phyloP scores from a whole-genome alignment of 352 stramenopile genomes.

The Globisporangium acanthophoron region DNA sequence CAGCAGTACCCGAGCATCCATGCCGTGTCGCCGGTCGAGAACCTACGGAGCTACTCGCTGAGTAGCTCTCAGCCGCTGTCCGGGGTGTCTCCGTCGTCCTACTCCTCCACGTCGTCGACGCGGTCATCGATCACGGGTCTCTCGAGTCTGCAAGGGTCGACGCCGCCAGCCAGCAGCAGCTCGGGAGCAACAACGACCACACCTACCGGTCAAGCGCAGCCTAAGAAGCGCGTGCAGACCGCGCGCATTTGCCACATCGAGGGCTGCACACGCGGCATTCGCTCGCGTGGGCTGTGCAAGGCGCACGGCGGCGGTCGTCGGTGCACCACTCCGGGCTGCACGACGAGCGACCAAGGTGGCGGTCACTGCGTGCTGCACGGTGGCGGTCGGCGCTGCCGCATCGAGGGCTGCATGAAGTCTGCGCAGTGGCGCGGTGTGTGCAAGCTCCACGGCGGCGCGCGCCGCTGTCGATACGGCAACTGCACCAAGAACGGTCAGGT shows the following conservation, averaged over 20 bases:
- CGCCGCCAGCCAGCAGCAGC: conserved; percentile 1
- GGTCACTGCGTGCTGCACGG: conserved; percentile 83
- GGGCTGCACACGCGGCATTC: conserved; percentile 72
- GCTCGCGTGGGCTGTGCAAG: conserved; percentile 53
- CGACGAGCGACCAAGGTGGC: conserved; percentile 80
- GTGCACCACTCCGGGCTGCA: conserved; percentile 73
- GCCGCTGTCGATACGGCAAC: conserved; percentile 65
- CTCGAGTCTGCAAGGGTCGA: conserved; percentile 8
- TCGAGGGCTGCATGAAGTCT: conserved; percentile 77
- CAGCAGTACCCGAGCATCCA: conserved; percentile 6
- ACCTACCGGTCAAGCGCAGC: background rate
- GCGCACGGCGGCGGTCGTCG: conserved; percentile 54
- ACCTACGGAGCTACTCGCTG: conserved; percentile 6
- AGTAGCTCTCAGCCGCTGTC: conserved; percentile 1
- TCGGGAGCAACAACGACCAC: conserved; percentile 11
- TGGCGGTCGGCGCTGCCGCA: conserved; percentile 68
- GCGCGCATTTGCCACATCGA: conserved; percentile 69
- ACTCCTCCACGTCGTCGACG: conserved; percentile 8
- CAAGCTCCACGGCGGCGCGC: conserved; percentile 81
- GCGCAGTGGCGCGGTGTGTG: conserved; percentile 75
- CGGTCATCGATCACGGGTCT: conserved; percentile 3
- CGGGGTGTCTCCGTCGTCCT: conserved; percentile 13
- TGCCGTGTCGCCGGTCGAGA: conserved; percentile 13
- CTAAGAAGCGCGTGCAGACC: conserved; percentile 53
- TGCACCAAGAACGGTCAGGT: conserved; percentile 84